A percentile compares a stretch with the other conserved stretches of the same genome.
These are phyloP conservation scores for Colletotrichum sp. DNA, from an alignment of 2,329 filamentous ascomycete species.

Conservation along the genomic window DNA sequence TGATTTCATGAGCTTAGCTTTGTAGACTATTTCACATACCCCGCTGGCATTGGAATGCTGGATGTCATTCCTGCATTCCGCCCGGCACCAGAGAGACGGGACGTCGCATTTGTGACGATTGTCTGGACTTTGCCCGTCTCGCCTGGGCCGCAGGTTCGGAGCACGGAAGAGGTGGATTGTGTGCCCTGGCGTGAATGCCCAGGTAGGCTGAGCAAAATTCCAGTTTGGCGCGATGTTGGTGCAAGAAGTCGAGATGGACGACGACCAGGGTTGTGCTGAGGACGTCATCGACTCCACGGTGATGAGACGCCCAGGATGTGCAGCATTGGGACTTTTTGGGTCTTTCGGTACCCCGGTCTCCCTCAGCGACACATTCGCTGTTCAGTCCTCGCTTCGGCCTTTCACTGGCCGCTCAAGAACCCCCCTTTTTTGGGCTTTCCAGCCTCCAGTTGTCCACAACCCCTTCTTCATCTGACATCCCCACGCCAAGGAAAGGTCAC, in stretches of 20 bases:
- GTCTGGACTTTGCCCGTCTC: neutral
- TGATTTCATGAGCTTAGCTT: neutral
- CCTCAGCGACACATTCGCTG: neutral
- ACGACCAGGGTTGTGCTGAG: neutral
- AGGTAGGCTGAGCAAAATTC: neutral
- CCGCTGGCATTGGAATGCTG: neutral
- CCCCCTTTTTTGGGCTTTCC: neutral
- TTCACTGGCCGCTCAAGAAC: conserved; percentile 7
- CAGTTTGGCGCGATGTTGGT: neutral
- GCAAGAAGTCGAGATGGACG: neutral
- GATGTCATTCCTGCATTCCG: neutral
- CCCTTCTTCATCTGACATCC: conserved; percentile 17
- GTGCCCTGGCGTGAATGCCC: neutral
- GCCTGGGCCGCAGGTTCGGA: neutral
- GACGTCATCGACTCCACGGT: conserved; percentile 19
- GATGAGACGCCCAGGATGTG: conserved; percentile 8
- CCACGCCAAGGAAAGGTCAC: conserved; percentile 13
- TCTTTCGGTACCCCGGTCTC: neutral
- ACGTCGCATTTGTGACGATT: conserved; percentile 2
- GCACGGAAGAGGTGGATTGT: neutral
- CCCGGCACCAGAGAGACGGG: neutral
- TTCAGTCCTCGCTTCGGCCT: conserved; percentile 9
- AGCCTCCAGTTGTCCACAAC: neutral
- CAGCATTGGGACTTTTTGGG: neutral
- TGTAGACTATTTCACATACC: neutral